These are phyloP conservation scores for Breviolum minutum DNA, from an alignment of 73 alveolate species.

Conservation along the genomic window DNA sequence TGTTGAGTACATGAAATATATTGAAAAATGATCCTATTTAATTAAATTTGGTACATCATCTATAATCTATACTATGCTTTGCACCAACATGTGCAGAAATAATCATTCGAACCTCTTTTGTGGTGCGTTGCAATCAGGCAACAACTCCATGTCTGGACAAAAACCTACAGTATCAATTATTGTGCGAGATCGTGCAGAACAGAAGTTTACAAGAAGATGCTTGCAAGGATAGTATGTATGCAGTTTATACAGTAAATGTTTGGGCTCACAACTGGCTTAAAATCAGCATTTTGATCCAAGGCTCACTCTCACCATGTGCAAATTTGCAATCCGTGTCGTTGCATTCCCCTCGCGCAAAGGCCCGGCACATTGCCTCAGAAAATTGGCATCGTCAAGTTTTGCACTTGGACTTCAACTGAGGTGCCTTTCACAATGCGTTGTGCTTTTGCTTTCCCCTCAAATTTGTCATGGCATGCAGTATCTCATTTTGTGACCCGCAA, in stretches of 20 bases:
- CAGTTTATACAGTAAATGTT: no score
- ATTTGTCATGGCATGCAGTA: no score
- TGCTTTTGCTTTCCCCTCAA: no score
- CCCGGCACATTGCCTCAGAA: constrained; percentile 76
- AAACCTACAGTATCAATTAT: no score
- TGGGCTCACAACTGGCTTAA: no score
- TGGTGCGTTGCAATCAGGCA: no score
- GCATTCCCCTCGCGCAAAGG: constrained; percentile 89
- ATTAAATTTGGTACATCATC: no score
- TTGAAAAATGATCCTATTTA: no score
- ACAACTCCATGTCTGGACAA: no score
- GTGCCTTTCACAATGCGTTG: neutral
- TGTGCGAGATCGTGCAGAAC: neutral
- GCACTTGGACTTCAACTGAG: no score
- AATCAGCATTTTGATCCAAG: neutral
- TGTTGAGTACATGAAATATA: no score
- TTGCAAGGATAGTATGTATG: neutral
- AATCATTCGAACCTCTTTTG: neutral
- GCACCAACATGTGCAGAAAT: neutral
- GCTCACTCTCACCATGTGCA: constrained; percentile 86
- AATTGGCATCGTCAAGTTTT: neutral
- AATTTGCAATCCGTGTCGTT: constrained; percentile 52
- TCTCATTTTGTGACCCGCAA: no score
- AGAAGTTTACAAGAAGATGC: neutral
- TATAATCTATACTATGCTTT: neutral